Evolutionary conservation across 805 yeast genomes (phyloP).

Genomic region (Cyberlindnera xishuangbannaensis): DNA sequence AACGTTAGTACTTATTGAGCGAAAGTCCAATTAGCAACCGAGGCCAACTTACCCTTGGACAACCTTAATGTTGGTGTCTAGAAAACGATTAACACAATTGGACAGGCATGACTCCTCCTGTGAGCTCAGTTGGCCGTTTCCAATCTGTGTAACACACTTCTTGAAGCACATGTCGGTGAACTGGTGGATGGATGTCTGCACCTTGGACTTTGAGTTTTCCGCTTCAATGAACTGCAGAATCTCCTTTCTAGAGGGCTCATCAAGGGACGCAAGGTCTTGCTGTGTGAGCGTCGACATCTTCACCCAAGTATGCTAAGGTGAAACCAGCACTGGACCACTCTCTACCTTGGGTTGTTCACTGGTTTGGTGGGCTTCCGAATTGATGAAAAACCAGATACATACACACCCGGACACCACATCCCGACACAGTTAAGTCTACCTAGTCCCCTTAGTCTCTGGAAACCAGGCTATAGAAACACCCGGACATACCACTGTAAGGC

Average conservation of each 20-base stretch:
- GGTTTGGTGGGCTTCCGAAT: no score
- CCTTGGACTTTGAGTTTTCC: conserved; percentile 82
- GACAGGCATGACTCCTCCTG: conserved; percentile 68
- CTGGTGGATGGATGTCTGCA: conserved; percentile 78
- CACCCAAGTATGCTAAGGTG: no score
- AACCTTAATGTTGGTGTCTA: conserved; percentile 82
- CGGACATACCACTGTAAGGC: no score
- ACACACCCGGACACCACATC: no score
- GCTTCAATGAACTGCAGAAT: conserved; percentile 70
- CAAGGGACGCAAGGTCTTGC: conserved; percentile 41
- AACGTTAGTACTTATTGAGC: no score
- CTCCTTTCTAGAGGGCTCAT: conserved; percentile 68
- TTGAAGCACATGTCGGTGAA: conserved; percentile 90
- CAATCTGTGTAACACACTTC: conserved; percentile 58
- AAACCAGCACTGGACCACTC: no score
- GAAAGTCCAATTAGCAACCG: no score
- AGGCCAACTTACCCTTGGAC: conserved; percentile 52
- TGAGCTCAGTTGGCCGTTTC: conserved; percentile 42
- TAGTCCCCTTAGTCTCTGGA: no score
- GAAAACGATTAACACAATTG: conserved; percentile 79
- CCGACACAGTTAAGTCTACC: no score
- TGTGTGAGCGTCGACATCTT: conserved; percentile 30
- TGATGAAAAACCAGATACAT: no score
- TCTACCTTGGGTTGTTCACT: no score
- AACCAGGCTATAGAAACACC: no score